Evolutionary conservation across 2,329 filamentous ascomycete species (phyloP).

Genomic region (Botrytis deweyae): DNA sequence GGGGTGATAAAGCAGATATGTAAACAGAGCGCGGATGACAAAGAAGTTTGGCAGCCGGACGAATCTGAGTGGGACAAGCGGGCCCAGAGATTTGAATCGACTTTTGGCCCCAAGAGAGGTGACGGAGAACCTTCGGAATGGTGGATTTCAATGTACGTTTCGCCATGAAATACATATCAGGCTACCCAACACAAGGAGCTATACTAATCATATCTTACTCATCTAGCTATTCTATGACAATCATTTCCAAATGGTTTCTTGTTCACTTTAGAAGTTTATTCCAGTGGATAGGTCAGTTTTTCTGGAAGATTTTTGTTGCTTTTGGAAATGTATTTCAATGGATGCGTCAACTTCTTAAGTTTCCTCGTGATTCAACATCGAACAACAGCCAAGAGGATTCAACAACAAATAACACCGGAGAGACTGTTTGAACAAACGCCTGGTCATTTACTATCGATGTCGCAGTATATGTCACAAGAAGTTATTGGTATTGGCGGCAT

Average conservation of each 20-base stretch:
- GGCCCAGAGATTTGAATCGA: neutral
- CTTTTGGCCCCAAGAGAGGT: neutral
- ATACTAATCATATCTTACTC: rapidly evolving
- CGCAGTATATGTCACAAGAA: neutral
- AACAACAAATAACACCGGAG: rapidly evolving
- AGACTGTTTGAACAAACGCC: neutral
- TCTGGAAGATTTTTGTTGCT: neutral
- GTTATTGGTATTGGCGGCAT: neutral
- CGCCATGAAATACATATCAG: too few relatives aligned
- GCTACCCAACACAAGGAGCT: too few relatives aligned
- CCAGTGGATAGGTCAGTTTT: neutral
- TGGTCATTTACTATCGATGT: neutral
- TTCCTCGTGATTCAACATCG: neutral
- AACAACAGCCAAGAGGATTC: neutral
- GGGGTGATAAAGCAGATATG: neutral
- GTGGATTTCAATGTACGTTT: neutral
- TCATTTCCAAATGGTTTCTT: neutral
- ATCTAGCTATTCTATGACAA: neutral
- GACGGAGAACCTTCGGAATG: neutral
- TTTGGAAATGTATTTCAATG: neutral
- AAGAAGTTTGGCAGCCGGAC: too few relatives aligned
- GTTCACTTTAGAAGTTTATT: neutral
- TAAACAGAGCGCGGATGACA: too few relatives aligned
- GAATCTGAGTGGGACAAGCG: neutral
- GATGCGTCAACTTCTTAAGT: neutral